Percentiles rank a stretch among this genome's conserved stretches.
Evolutionary conservation across 495 filamentous ascomycete genomes (phyloP).

Genomic region (Extremus antarcticus): DNA sequence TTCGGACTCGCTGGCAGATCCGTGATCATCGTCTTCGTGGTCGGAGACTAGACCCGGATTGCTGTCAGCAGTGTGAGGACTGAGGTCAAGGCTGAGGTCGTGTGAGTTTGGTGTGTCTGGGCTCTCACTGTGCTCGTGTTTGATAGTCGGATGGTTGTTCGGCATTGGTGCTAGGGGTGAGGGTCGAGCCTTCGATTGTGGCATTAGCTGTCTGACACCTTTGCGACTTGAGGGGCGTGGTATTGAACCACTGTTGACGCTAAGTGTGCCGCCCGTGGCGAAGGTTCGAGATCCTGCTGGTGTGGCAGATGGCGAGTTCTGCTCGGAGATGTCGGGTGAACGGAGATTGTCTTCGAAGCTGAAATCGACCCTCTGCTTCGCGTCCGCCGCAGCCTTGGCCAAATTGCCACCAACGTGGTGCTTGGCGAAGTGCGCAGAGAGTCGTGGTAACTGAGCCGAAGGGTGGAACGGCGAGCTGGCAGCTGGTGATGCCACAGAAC

Average conservation of each 20-base stretch:
- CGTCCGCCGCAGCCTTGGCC: slow-evolving; percentile 45
- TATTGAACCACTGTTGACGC: not conserved
- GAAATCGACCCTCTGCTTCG: slow-evolving; percentile 44
- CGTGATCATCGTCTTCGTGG: slow-evolving; percentile 44
- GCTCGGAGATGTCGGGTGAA: slow-evolving; percentile 7
- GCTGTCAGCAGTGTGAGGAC: slow-evolving; percentile 67
- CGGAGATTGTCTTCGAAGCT: slow-evolving; percentile 30
- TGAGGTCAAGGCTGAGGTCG: slow-evolving; percentile 42
- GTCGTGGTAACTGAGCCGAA: slow-evolving; percentile 61
- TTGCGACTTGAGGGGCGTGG: slow-evolving; percentile 19
- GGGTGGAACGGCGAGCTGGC: slow-evolving; percentile 37
- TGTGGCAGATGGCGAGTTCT: slow-evolving; percentile 23
- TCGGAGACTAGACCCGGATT: slow-evolving; percentile 86
- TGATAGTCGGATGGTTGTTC: not conserved
- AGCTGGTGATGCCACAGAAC: not conserved
- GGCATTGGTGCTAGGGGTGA: slow-evolving; percentile 7
- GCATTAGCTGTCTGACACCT: slow-evolving; percentile 12
- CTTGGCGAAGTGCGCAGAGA: slow-evolving; percentile 59
- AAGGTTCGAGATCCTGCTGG: slow-evolving; percentile 1
- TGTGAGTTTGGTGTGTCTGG: slow-evolving; percentile 26
- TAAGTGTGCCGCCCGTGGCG: not conserved
- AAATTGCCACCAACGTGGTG: slow-evolving; percentile 55
- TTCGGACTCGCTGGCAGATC: slow-evolving; percentile 15
- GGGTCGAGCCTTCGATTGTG: slow-evolving; percentile 7
- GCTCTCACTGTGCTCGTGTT: slow-evolving; percentile 9